These are phyloP conservation scores for Spergularia marina DNA, from an alignment of 148 eudicot species.

Conservation along the genomic window DNA sequence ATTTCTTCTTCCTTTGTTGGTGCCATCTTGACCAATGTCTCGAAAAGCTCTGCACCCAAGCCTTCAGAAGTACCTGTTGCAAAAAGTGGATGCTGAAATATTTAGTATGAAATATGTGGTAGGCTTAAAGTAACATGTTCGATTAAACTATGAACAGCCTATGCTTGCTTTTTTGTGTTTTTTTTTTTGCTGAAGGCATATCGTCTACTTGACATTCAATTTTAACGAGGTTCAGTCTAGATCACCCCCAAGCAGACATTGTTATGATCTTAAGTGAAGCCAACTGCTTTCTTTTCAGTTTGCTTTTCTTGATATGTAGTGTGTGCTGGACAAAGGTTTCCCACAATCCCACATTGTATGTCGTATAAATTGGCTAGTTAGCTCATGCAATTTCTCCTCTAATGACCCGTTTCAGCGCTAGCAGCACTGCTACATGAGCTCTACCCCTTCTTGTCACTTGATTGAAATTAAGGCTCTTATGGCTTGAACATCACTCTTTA, in stretches of 20 bases:
- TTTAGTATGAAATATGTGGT: neutral
- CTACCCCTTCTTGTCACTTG: neutral
- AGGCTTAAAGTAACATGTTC: neutral
- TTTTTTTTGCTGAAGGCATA: too few species aligned
- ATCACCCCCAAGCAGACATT: too few species aligned
- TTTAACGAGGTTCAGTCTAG: too few species aligned
- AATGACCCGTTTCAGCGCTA: neutral
- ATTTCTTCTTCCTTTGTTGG: conserved; percentile 97
- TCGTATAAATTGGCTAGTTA: neutral
- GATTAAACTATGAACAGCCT: neutral
- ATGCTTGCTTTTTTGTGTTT: too few species aligned
- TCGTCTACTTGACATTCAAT: too few species aligned
- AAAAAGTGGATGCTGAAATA: neutral
- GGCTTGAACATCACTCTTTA: neutral
- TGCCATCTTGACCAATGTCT: conserved; percentile 93
- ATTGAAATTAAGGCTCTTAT: neutral
- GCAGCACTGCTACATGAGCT: neutral
- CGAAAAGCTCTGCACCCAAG: conserved; percentile 78
- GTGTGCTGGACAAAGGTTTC: neutral
- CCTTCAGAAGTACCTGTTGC: conserved; percentile 78
- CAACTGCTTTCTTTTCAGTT: neutral
- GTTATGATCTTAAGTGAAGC: too few species aligned
- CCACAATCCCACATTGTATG: neutral
- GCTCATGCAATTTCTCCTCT: neutral
- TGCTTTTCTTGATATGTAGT: neutral